These are phyloP conservation scores for Pulveroboletus ravenelii DNA, from an alignment of 768 basidiomycete genomes.

Conservation along the genomic window DNA sequence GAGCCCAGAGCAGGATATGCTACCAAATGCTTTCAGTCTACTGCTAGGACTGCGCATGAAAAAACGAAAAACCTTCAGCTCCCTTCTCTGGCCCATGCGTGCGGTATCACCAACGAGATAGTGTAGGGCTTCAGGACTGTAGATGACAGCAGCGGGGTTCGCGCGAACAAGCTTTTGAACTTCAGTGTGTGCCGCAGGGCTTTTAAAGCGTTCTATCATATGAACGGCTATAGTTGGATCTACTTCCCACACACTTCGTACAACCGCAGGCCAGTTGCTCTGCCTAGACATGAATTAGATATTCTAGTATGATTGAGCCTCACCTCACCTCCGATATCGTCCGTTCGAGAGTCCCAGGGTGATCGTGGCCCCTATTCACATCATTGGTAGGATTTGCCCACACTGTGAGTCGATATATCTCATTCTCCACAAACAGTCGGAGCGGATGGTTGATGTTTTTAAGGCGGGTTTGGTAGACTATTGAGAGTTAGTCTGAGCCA, in stretches of 20 bases:
- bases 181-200: constrained; percentile 59
- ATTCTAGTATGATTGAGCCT: not conserved
- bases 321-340: constrained; percentile 56
- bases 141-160: constrained; percentile 62
- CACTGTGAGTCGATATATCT: constrained; percentile 78
- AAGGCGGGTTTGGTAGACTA: constrained; percentile 58
- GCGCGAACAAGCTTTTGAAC: constrained; percentile 70
- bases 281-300: constrained; percentile 24
- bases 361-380: constrained; percentile 58
- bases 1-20: constrained; percentile 86
- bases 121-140: constrained; percentile 74
- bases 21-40: constrained; percentile 30
- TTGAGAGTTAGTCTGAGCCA: constrained; percentile 5
- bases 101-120: constrained; percentile 74
- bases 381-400: constrained; percentile 91
- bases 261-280: constrained; percentile 61
- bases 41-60: not conserved
- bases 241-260: constrained; percentile 75
- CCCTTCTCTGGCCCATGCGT: constrained; percentile 52
- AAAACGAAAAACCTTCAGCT: constrained; percentile 64
- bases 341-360: constrained; percentile 52
- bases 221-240: constrained; percentile 80
- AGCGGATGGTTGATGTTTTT: constrained; percentile 69
- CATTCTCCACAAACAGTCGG: constrained; percentile 84
- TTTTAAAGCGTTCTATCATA: constrained; percentile 86